Evolutionary conservation across 108 stramenopile species (phyloP).

Genomic region (Cylindrotheca fusiformis): DNA sequence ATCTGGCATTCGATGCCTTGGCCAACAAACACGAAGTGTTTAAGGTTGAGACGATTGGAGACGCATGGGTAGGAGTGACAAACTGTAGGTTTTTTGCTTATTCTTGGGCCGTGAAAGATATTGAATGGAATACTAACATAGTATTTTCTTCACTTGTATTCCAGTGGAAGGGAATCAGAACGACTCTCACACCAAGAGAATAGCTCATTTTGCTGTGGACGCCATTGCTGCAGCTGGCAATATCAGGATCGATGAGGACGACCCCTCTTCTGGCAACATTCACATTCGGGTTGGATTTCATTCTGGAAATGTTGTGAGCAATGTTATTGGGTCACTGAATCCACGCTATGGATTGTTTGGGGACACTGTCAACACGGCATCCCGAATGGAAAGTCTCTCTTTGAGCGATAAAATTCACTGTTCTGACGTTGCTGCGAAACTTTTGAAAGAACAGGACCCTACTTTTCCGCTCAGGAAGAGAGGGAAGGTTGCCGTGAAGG

Average conservation of each 20-base stretch:
- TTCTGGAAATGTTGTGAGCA: slow-evolving; percentile 43
- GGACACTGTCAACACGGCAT: slow-evolving; percentile 53
- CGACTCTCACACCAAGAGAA: slow-evolving; percentile 50
- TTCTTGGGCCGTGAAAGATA: too few species aligned
- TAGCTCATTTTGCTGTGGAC: slow-evolving; percentile 50
- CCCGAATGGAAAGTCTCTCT: slow-evolving; percentile 51
- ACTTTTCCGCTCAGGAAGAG: slow-evolving; percentile 22
- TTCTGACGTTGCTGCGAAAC: slow-evolving; percentile 34
- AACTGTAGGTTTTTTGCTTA: slow-evolving; percentile 4
- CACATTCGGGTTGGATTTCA: slow-evolving; percentile 54
- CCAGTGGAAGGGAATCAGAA: slow-evolving; percentile 19
- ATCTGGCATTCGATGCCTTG: slow-evolving; percentile 40
- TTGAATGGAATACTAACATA: not conserved
- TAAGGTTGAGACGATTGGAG: slow-evolving; percentile 58
- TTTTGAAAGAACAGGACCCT: slow-evolving; percentile 41
- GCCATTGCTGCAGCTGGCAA: slow-evolving; percentile 35
- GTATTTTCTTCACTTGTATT: not conserved
- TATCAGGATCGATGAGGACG: slow-evolving; percentile 33
- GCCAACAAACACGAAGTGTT: slow-evolving; percentile 43
- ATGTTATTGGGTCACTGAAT: slow-evolving; percentile 47
- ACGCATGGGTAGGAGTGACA: slow-evolving; percentile 26
- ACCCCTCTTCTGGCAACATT: slow-evolving; percentile 32
- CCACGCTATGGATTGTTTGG: slow-evolving; percentile 53
- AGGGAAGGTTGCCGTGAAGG: slow-evolving; percentile 45
- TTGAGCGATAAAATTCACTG: slow-evolving; percentile 34